phyloP scores from a whole-genome alignment of 768 basidiomycete genomes.

The Boletus insuetus region DNA sequence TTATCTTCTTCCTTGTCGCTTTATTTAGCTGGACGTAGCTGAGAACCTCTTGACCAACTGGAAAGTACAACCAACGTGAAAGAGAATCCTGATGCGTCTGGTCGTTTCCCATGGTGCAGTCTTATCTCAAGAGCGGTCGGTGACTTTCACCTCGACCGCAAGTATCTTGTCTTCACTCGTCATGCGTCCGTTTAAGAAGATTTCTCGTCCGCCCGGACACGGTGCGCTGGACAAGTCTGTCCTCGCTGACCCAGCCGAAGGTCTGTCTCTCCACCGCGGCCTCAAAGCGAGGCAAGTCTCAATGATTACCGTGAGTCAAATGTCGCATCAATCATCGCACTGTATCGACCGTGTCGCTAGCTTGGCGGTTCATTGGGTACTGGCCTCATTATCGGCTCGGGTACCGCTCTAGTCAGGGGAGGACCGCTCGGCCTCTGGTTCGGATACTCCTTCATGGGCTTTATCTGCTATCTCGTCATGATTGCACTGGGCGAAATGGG shows the following conservation, averaged over 20 bases:
- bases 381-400: constrained; percentile 56
- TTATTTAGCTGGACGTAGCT: neutral
- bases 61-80: no score
- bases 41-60: neutral
- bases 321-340: neutral
- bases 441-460: constrained; percentile 47
- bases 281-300: constrained; percentile 52
- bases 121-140: neutral
- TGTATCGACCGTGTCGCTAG: constrained; percentile 17
- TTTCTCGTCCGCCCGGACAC: neutral
- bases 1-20: neutral
- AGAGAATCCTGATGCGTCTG: no score
- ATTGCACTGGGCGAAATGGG: constrained; percentile 40
- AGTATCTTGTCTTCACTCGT: neutral
- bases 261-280: constrained; percentile 44
- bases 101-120: no score
- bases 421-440: constrained; percentile 48
- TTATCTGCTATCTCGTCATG: constrained; percentile 61
- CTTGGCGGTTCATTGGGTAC: constrained; percentile 53
- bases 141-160: neutral
- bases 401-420: constrained; percentile 54
- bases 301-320: constrained; percentile 48
- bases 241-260: constrained; percentile 34
- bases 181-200: neutral
- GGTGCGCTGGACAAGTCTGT: constrained; percentile 4